These are phyloP conservation scores for Tuber brumale DNA, from an alignment of 495 filamentous ascomycete species.

Conservation along the genomic window DNA sequence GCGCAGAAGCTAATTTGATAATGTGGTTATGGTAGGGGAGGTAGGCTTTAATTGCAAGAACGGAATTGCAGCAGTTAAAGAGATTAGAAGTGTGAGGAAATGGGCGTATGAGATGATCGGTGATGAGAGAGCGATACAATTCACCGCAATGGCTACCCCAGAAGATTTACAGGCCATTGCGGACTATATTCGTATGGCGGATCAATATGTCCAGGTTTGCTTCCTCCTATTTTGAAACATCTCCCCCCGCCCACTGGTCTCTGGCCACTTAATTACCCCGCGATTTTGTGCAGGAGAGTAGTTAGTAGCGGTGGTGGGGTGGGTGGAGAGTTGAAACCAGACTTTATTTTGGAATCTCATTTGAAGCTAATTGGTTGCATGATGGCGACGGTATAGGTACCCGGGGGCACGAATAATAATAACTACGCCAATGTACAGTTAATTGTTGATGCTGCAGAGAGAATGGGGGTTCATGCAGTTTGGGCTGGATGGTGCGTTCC, in stretches of 20 bases:
- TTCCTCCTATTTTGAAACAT: background rate
- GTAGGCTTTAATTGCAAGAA: conserved; percentile 98
- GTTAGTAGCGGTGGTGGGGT: conserved; percentile 54
- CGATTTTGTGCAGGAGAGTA: background rate
- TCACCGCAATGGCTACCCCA: conserved; percentile 98
- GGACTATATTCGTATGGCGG: conserved; percentile 98
- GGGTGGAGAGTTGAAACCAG: background rate
- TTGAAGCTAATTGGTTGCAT: background rate
- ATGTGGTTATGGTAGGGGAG: background rate
- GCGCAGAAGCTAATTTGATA: background rate
- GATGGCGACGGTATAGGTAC: conserved; percentile 49
- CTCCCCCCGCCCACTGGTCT: background rate
- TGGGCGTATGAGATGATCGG: conserved; percentile 99
- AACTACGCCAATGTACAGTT: conserved; percentile 99
- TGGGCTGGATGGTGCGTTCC: conserved; percentile 90
- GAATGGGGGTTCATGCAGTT: conserved; percentile 94
- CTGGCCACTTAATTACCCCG: background rate
- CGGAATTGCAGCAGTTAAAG: conserved; percentile 98
- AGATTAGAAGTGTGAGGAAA: conserved; percentile 96
- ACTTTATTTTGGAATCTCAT: background rate
- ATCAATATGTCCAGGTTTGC: conserved; percentile 90
- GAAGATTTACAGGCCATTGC: conserved; percentile 96
- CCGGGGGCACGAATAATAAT: conserved; percentile 98
- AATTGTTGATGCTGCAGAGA: conserved; percentile 98
- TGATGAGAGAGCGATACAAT: conserved; percentile 95